Base-by-base conservation (phyloP, 192 early-diverging fungal species). In the Geosiphon pyriformis region DNA sequence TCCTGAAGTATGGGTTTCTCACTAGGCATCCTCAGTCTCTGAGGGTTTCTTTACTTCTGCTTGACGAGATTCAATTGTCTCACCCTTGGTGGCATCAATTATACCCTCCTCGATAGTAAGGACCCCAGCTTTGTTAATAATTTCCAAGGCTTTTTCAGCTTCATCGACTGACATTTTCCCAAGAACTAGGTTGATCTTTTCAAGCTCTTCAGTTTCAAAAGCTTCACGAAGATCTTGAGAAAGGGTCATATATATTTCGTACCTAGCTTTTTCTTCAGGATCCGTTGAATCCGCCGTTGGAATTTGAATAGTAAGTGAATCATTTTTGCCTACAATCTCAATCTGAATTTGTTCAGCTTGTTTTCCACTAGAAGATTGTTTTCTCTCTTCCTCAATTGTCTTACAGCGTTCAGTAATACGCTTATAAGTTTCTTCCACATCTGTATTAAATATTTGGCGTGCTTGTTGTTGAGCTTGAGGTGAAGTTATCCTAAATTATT, bases 341-440 rank as follows among this genome's bases (percentile, higher is more conserved):
- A 87, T 80, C 76, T 85, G 89, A 67, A 88, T 88, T 11, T 80
- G 87, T 74, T 83, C 91, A 20, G 63, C 72, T 57, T 70, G 64
- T 31, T 50, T 78, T 67, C 22, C 82, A 69, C 35, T 75, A n/a
- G n/a, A n/a, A n/a, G n/a, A n/a, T 47, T 61, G 69, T 56, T 60
- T 75, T 71, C 74, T 65, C 75, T 85, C 76, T 82, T 76, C 71
- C 61, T 80, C 68, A 65, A 83, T 59, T 8, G 86, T 85, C 50
- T 78, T 74, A 74, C 90, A 94, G 15, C 95, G 87, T 1, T 73
- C 79, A 49, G 76, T 74, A 68, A 98, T 94, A 63, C 88, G 89
- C 26, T 80, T 80, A 74, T 93, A 94, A 17, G 91, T 93, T 17
- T 87, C 79, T 12, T 85, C 78, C n/a, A 96, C 89, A 76, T 98